Conservation (phyloP, 805 yeast genomes). For the Helenozyma rhizophorensis region DNA sequence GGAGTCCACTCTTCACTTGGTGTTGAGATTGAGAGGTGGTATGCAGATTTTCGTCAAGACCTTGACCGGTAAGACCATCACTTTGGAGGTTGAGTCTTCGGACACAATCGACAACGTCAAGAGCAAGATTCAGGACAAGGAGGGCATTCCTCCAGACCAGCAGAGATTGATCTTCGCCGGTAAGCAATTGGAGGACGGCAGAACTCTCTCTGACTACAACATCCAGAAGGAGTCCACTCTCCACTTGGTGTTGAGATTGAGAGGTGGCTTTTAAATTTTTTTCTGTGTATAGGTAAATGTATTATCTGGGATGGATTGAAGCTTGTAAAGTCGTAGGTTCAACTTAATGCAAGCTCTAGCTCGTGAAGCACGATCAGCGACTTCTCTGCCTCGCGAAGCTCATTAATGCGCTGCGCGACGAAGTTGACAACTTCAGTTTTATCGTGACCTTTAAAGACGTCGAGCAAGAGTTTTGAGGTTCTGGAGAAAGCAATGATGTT, state of each 20-base stretch:
- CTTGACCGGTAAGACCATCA: constrained; percentile 60
- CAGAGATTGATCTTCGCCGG: constrained; percentile 97
- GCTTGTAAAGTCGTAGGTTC: constrained; percentile 2
- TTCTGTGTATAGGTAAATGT: constrained; percentile 1
- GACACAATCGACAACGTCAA: constrained; percentile 94
- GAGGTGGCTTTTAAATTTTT: constrained; percentile 72
- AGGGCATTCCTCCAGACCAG: constrained; percentile 97
- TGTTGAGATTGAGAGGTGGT: constrained; percentile 44
- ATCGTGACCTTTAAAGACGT: constrained; percentile 13
- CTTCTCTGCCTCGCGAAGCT: constrained; percentile 14
- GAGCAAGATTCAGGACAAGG: constrained; percentile 95
- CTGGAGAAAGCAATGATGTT: constrained; percentile 39
- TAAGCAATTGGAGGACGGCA: constrained; percentile 94
- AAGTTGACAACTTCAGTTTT: constrained; percentile 8
- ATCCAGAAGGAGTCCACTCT: constrained; percentile 96
- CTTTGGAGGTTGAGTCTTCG: constrained; percentile 95
- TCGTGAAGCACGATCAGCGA: constrained; percentile 18
- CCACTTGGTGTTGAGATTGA: constrained; percentile 93
- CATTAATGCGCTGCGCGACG: constrained; percentile 12
- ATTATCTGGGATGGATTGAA: constrained; percentile 1
- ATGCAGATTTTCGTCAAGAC: constrained; percentile 55
- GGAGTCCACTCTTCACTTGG: constrained; percentile 34
- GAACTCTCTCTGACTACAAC: constrained; percentile 96
- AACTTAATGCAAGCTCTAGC: constrained; percentile 7
- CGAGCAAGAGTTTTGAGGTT: constrained; percentile 20